Percentiles rank a stretch among this genome's conserved stretches.
These are phyloP conservation scores for Chaetomium cochliodes DNA, from an alignment of 495 filamentous ascomycete species.

Conservation along the genomic window DNA sequence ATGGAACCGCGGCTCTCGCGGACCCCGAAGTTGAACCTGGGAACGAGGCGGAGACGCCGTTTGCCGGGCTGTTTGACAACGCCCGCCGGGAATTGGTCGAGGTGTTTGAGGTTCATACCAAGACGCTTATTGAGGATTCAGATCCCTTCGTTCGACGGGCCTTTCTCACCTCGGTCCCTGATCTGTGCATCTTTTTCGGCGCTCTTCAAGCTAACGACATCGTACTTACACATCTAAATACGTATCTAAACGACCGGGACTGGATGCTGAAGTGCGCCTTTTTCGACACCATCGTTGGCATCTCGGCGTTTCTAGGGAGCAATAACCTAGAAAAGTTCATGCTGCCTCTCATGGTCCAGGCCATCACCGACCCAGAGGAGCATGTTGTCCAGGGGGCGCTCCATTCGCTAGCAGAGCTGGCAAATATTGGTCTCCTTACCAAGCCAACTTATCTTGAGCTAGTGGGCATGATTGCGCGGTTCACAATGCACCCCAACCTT, in stretches of 20 bases:
- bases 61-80: constrained; percentile 80
- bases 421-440: constrained; percentile 82
- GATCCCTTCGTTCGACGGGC: constrained; percentile 87
- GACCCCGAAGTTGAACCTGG: constrained; percentile 82
- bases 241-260: constrained; percentile 93
- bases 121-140: constrained; percentile 79
- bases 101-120: constrained; percentile 83
- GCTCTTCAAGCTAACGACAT: constrained; percentile 87
- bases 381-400: constrained; percentile 91
- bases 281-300: constrained; percentile 91
- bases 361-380: constrained; percentile 93
- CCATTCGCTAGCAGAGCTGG: constrained; percentile 84
- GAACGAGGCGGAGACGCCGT: constrained; percentile 55
- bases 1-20: constrained; percentile 73
- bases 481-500: constrained; percentile 88
- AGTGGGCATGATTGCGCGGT: constrained; percentile 73
- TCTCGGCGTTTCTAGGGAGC: constrained; percentile 85
- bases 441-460: constrained; percentile 83
- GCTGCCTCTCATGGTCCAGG: constrained; percentile 92
- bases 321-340: constrained; percentile 92
- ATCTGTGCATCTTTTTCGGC: constrained; percentile 93
- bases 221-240: constrained; percentile 91
- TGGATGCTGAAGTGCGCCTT: constrained; percentile 97
- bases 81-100: constrained; percentile 72
- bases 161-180: constrained; percentile 89